Evolutionary conservation across 345 rosid genomes (phyloP).

Genomic region (Trapa bicornis): DNA sequence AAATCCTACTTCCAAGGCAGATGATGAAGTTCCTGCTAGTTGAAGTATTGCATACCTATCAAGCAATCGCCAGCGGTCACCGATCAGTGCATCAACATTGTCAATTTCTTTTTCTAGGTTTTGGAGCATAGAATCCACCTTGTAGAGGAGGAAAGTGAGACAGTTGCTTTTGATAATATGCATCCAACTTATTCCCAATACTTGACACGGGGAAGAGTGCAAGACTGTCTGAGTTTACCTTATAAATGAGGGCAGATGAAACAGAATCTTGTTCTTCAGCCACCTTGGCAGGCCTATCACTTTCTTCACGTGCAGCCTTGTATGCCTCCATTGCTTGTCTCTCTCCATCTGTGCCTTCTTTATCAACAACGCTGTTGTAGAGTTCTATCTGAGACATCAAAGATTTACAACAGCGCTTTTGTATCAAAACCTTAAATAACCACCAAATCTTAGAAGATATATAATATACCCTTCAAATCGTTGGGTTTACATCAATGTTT

Average conservation of each 20-base stretch:
- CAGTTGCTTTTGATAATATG: slow-evolving; percentile 2
- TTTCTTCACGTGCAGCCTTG: slow-evolving; percentile 69
- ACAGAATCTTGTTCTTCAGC: slow-evolving; percentile 49
- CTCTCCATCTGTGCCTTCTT: slow-evolving; percentile 55
- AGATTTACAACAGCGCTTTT: not conserved
- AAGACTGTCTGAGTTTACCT: slow-evolving; percentile 22
- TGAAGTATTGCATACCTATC: slow-evolving; percentile 41
- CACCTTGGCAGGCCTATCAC: slow-evolving; percentile 30
- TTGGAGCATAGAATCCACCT: slow-evolving; percentile 82
- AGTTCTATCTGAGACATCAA: slow-evolving; percentile 52
- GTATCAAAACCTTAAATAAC: not conserved
- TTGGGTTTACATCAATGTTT: not conserved
- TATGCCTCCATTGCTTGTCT: slow-evolving; percentile 69
- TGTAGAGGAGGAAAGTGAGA: not conserved
- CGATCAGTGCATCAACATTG: slow-evolving; percentile 65
- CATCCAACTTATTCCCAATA: not conserved
- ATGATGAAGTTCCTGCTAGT: not conserved
- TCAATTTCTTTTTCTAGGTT: slow-evolving; percentile 89
- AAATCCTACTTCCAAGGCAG: not conserved
- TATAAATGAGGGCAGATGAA: slow-evolving; percentile 71
- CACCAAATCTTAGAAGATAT: not conserved
- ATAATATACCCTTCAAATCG: not conserved
- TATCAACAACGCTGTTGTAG: slow-evolving; percentile 72
- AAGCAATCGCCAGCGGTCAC: slow-evolving; percentile 66
- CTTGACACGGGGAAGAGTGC: not conserved